phyloP scores from a whole-genome alignment of 108 stramenopile species.

The Pinguiococcus pyrenoidosus region DNA sequence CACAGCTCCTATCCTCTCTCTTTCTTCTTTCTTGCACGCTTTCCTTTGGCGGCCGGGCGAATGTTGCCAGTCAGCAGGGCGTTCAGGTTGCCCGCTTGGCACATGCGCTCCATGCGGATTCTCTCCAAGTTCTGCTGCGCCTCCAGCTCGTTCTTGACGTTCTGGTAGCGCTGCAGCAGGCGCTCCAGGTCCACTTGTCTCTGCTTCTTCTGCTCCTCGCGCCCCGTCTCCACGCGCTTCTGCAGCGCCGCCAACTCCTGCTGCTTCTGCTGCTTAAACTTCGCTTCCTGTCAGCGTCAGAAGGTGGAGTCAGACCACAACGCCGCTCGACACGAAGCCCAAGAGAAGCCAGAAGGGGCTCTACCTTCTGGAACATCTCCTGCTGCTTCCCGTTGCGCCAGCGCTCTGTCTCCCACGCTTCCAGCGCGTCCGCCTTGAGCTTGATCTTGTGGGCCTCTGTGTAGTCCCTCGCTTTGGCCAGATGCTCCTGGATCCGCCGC shows the following conservation, averaged over 20 bases:
- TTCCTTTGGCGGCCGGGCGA: background rate
- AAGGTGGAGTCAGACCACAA: no score
- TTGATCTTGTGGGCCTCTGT: conserved; percentile 65
- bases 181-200: conserved; percentile 55
- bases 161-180: conserved; percentile 59
- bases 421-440: conserved; percentile 56
- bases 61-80: background rate
- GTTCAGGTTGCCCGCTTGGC: background rate
- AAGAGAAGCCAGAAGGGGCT: background rate
- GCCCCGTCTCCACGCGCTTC: conserved; percentile 62
- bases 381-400: conserved; percentile 58
- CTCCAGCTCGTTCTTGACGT: conserved; percentile 58
- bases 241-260: conserved; percentile 63
- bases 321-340: no score
- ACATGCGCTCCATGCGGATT: conserved; percentile 33
- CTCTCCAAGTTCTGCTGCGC: conserved; percentile 53
- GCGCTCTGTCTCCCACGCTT: conserved; percentile 61
- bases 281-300: conserved; percentile 46
- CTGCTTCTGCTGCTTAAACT: conserved; percentile 48
- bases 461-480: conserved; percentile 62
- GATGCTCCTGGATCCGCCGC: conserved; percentile 53
- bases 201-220: conserved; percentile 61
- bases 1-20: background rate
- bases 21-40: background rate
- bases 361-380: conserved; percentile 52